phyloP scores from a whole-genome alignment of 768 basidiomycete species.

The Tulasnella sp. region DNA sequence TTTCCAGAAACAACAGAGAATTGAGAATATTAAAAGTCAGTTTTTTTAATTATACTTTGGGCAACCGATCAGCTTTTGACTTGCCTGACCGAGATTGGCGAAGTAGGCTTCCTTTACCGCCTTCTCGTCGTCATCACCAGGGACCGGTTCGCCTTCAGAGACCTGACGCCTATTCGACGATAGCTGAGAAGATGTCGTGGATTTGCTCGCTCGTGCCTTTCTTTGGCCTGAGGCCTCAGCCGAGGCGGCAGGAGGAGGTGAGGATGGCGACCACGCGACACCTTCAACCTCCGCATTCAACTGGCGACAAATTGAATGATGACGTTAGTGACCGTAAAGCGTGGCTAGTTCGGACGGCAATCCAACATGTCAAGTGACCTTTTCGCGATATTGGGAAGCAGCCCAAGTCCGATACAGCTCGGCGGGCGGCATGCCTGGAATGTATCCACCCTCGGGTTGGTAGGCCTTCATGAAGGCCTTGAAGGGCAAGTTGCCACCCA shows the following conservation, averaged over 20 bases:
- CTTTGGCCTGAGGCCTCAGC: slow-evolving; percentile 18
- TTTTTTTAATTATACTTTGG: neutral
- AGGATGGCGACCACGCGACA: slow-evolving; percentile 65
- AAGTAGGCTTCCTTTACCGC: slow-evolving; percentile 82
- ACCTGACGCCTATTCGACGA: slow-evolving; percentile 36
- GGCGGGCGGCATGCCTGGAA: slow-evolving; percentile 44
- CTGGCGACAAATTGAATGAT: slow-evolving; percentile 30
- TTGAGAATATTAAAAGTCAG: neutral
- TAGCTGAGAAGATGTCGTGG: slow-evolving; percentile 23
- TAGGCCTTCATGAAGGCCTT: slow-evolving; percentile 61
- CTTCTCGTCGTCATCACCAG: slow-evolving; percentile 44
- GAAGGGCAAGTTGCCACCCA: slow-evolving; percentile 24
- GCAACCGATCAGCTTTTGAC: neutral
- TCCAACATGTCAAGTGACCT: slow-evolving; percentile 31
- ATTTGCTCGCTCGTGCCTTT: slow-evolving; percentile 8
- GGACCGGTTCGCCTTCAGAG: neutral
- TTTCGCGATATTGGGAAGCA: slow-evolving; percentile 88
- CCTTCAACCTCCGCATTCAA: slow-evolving; percentile 66
- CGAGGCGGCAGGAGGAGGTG: slow-evolving; percentile 47
- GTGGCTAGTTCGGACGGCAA: neutral
- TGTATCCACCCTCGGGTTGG: slow-evolving; percentile 57
- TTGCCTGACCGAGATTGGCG: slow-evolving; percentile 53
- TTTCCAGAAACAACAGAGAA: neutral
- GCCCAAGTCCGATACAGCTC: slow-evolving; percentile 92
- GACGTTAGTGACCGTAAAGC: neutral